Conservation (phyloP, 768 basidiomycete genomes). For the Leccinum uliginosum region DNA sequence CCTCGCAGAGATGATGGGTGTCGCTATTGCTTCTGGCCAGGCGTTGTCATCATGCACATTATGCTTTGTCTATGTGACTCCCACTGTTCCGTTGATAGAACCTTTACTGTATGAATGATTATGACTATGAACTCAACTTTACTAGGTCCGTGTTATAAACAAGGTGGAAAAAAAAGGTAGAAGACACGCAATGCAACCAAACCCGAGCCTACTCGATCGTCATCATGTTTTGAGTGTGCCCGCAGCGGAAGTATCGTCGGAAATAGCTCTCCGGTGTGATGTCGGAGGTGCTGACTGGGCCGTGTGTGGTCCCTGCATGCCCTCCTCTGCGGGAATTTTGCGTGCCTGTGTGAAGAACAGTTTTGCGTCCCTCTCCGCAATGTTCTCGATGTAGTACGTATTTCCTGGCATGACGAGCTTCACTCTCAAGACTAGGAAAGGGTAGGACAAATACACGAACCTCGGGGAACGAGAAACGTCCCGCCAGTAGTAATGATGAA, state of each 20-base stretch:
- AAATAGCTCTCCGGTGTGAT: conserved; percentile 26
- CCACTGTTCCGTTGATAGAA: conserved; percentile 8
- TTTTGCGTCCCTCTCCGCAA: conserved; percentile 70
- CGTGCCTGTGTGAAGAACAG: conserved; percentile 92
- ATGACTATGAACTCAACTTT: conserved; percentile 11
- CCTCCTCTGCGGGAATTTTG: conserved; percentile 36
- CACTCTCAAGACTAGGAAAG: neutral
- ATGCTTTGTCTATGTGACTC: conserved; percentile 20
- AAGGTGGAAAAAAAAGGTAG: neutral
- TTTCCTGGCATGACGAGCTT: conserved; percentile 54
- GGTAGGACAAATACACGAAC: conserved; percentile 36
- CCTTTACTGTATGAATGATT: conserved; percentile 13
- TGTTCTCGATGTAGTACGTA: conserved; percentile 86
- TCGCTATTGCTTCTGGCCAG: neutral
- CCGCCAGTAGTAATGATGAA: conserved; percentile 79
- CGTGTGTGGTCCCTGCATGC: conserved; percentile 19
- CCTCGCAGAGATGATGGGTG: neutral
- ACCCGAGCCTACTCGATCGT: neutral
- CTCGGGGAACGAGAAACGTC: conserved; percentile 88
- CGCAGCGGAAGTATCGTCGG: conserved; percentile 18
- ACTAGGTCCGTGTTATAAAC: neutral
- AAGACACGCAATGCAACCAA: neutral
- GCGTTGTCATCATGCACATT: conserved; percentile 17
- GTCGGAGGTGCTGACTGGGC: conserved; percentile 29
- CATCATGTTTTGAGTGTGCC: conserved; percentile 16